Base-by-base conservation (phyloP, 2,329 filamentous ascomycete genomes). In the Ophiocordyceps camponoti-leonardi region DNA sequence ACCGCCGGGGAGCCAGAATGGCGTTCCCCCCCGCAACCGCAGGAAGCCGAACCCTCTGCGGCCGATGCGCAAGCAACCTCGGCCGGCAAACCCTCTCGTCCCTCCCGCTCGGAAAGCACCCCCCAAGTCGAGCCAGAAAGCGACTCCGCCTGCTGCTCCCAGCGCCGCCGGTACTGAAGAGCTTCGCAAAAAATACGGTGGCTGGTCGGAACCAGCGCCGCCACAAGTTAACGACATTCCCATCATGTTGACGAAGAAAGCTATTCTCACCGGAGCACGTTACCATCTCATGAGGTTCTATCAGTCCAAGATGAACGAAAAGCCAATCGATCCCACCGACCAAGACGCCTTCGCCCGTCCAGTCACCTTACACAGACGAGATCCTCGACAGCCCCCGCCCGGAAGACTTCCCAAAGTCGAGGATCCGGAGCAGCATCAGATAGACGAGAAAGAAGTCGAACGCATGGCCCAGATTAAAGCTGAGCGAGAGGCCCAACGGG, bases 271-370 rank as follows among this genome's bases (percentile, higher is more conserved):
- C 53, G 84, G 83, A 6, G 67, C 94, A 48, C 83, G 90, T 43
- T 80, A 87, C 56, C 92, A 98, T 58, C 76, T 94, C 50, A 88
- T 94, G 70, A 81, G 85, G 53, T 79, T 98, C 53, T 59, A 65
- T 47, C 72, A 82, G 50, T 68, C 73, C 44, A 79, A 78, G 54
- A 55, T 63, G 11, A 60, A 59, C 19, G 68, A 68, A 49, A 81
- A 83, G 53, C 73, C 79, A 30, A 58, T 86, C 49, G 81, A 96
- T 56, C 75, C 77, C 2, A 69, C 69, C 23, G 66, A 81, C 53
- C 80, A 90, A 52, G 69, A 79, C 6, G 79, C 93, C 44, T 98
- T 96, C 58, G 82, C 84, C 18, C 78, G 87, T 26, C 92, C 92
- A 0, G 84, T 96, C 30, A 81, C 86, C 35, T 68, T 98, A 35